phyloP scores from a whole-genome alignment of 441 rosid species.

The California macrophylla region DNA sequence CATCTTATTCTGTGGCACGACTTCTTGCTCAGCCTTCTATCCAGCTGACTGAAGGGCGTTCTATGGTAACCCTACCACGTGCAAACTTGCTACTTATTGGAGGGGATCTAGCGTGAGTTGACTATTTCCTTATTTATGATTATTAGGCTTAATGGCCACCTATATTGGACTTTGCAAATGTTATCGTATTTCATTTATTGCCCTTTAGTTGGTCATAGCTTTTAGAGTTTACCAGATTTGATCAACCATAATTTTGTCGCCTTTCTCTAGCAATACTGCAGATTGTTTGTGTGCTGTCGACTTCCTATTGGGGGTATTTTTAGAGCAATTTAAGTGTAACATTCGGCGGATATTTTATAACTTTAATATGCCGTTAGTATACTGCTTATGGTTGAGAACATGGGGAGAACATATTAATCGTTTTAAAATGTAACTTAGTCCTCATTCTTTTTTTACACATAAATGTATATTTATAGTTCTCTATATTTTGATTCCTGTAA shows the following conservation, averaged over 20 bases:
- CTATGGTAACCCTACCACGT: constrained; percentile 47
- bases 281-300: neutral
- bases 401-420: neutral
- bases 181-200: neutral
- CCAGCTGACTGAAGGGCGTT: constrained; percentile 32
- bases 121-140: constrained; percentile 10
- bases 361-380: neutral
- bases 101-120: constrained; percentile 98
- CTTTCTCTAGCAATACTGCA: constrained; percentile 13
- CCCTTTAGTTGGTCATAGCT: neutral
- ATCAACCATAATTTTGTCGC: neutral
- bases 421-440: neutral
- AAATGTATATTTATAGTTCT: neutral
- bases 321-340: constrained; percentile 10
- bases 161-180: neutral
- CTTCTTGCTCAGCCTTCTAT: constrained; percentile 81
- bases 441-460: neutral
- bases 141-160: neutral
- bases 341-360: neutral
- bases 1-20: constrained; percentile 76
- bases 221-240: constrained; percentile 9
- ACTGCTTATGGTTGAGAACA: neutral
- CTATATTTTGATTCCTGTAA: neutral
- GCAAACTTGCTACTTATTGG: constrained; percentile 77
- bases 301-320: neutral